Evolutionary conservation across 768 basidiomycete genomes (phyloP), one percentile per base, ranked within the genome.

Genomic region (Hygrocybe coccinea): DNA sequence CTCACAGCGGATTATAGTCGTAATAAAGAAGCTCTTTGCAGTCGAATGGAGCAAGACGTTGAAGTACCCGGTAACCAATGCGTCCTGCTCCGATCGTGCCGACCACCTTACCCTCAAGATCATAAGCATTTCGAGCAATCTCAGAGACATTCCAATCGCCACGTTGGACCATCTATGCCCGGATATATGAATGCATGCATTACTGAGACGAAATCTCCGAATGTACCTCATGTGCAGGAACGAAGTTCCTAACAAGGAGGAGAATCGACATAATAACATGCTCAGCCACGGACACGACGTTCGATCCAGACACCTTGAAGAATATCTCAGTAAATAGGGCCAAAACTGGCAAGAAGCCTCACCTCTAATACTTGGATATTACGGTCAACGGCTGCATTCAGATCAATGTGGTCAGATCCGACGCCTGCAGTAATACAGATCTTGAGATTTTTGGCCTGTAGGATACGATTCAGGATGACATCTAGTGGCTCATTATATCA

Each of bases 191-290:
- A 38, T 37, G 29, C 5, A n/a, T 10, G 11, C 36, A 37, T 33
- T 11, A 36, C 6, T 33, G 12, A 19, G 4, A 39, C 36, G 22
- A 9, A 39, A 41, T 41, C 10, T n/a, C n/a, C 21, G 47, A 36
- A 17, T 74, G 60, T 62, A 84, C 83, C 79, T 94, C 89, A 69
- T 94, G 91, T 8, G 88, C 89, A 21, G 87, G 88, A 22, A 86
- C 77, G 63, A 87, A 93, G 82, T 95, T 95, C 67, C 91, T 83
- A 66, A 95, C 91, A 54, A 95, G 85, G 37, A 90, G 74, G 49
- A 95, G 84, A 61, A 95, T 95, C 69, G 84, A 86, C 91, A 93
- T 93, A 55, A 91, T 70, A 57, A 91, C 91, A 69, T 92, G 90
- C 71, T 95, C 93, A 44, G 91, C 92, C 41, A 95, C 93, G 10